Evolutionary conservation across 2,329 filamentous ascomycete genomes (phyloP).

Genomic region (Zymoseptoria tritici): DNA sequence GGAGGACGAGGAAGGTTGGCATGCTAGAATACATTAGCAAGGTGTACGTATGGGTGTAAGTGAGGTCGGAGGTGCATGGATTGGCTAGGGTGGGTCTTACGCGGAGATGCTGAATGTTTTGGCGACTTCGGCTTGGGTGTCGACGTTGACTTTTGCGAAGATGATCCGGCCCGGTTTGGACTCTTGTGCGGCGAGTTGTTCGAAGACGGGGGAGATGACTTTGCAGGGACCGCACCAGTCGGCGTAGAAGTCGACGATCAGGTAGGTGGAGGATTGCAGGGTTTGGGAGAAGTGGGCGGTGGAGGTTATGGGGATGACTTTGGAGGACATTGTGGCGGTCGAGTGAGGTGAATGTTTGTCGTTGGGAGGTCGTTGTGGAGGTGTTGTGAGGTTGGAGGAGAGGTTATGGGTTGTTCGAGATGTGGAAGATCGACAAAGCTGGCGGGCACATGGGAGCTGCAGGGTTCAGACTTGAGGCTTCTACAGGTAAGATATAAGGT

Average conservation of each 20-base stretch:
- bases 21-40: constrained; percentile 24
- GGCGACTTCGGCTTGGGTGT: constrained; percentile 45
- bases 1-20: constrained; percentile 45
- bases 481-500: background rate
- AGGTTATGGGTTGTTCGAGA: background rate
- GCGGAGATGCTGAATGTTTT: constrained; percentile 44
- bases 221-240: constrained; percentile 53
- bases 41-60: too few relatives aligned
- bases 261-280: constrained; percentile 27
- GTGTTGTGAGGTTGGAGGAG: background rate
- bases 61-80: too few relatives aligned
- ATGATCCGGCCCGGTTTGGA: constrained; percentile 39
- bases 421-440: background rate
- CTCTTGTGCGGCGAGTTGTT: constrained; percentile 45
- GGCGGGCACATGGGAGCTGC: background rate
- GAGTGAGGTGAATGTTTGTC: background rate
- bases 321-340: constrained; percentile 17
- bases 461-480: background rate
- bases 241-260: constrained; percentile 31
- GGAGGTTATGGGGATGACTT: constrained; percentile 26
- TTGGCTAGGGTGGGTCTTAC: constrained; percentile 9
- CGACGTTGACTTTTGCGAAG: constrained; percentile 51
- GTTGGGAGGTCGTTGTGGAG: background rate
- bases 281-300: constrained; percentile 26
- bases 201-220: constrained; percentile 46